Conservation (phyloP, 345 rosid genomes). For the Hibiscus tridactylites region DNA sequence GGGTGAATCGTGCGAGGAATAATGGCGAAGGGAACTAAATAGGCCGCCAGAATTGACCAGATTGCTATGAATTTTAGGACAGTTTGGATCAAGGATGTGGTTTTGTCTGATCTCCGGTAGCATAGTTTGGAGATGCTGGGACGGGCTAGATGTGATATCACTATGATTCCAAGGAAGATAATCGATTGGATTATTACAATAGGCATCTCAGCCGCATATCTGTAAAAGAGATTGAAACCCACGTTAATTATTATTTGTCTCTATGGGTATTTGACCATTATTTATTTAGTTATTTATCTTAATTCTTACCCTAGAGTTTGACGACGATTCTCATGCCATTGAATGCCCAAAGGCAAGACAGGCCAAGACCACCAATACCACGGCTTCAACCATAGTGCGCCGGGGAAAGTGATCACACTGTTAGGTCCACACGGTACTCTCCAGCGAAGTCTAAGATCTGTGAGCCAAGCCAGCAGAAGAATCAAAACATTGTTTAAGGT, state of each 20-base stretch:
- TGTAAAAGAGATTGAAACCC: background rate
- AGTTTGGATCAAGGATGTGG: slow-evolving; percentile 39
- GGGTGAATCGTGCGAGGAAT: slow-evolving; percentile 82
- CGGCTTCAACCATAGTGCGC: slow-evolving; percentile 94
- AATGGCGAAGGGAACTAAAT: slow-evolving; percentile 62
- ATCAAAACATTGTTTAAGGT: background rate
- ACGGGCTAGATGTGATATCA: slow-evolving; percentile 57
- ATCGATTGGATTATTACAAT: slow-evolving; percentile 51
- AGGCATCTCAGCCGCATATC: slow-evolving; percentile 56
- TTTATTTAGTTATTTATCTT: background rate
- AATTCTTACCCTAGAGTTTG: slow-evolving; percentile 51
- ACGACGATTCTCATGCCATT: slow-evolving; percentile 79
- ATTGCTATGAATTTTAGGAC: slow-evolving; percentile 49
- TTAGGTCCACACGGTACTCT: slow-evolving; percentile 91
- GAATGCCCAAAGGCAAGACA: slow-evolving; percentile 75
- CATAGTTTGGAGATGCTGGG: slow-evolving; percentile 75
- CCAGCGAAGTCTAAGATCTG: slow-evolving; percentile 88
- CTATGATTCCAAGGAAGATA: slow-evolving; percentile 51
- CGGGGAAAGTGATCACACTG: slow-evolving; percentile 90
- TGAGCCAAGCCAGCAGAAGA: background rate
- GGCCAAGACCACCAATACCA: slow-evolving; percentile 99
- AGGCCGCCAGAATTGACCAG: slow-evolving; percentile 65
- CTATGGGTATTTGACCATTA: background rate
- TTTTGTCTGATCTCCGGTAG: slow-evolving; percentile 55
- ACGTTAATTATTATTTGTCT: too few species aligned